Base-by-base conservation (phyloP, 2,329 filamentous ascomycete genomes). In the Fusarium sp. region DNA sequence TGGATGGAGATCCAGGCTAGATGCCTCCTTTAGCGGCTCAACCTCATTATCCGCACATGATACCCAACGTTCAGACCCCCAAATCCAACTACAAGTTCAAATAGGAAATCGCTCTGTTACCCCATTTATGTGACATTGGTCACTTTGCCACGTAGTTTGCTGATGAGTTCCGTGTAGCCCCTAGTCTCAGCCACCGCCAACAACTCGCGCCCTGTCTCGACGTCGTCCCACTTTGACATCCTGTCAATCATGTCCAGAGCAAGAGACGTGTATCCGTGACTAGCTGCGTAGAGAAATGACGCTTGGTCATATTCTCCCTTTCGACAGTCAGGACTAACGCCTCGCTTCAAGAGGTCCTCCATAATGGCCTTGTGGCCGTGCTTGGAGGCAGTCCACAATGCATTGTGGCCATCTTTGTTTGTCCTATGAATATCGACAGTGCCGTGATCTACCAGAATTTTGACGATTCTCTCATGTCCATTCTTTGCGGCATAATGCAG, bases 401-500 rank as follows among this genome's bases (percentile, higher is more conserved):
- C 33, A 57, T 36, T 57, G 20, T 55, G 49, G 11, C 49, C 49
- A 2, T 55, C 49, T 22, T 31, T 5, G 49, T 55, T 6, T 22
- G 27, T 16, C 12, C 29, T 55, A 6, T 55, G 6, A 16, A 55
- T 35, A 9, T 55, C 27, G 6, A 22, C 49, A 22, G 27, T 7
- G 14, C n/a, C 29, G 0, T 31, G 6, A 31, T 14, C 10, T 5
- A 31, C 17, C 16, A 53, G 27, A 53, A 20, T 4, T 6, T 31
- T 55, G 7, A 22, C 11, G 4, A 55, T 5, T 1, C 17, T 9
- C n/a, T 9, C n/a, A 10, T 55, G n/a, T 5, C 49, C 29, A 16
- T 22, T 55, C 4, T 33, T 4, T 2, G 33, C 35, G 5, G 68
- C 59, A 65, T 66, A 71, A 17, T 64, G 24, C 3, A 73, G 11